These are phyloP conservation scores for Mycogone perniciosa DNA, from an alignment of 2,329 filamentous ascomycete species.

Conservation along the genomic window DNA sequence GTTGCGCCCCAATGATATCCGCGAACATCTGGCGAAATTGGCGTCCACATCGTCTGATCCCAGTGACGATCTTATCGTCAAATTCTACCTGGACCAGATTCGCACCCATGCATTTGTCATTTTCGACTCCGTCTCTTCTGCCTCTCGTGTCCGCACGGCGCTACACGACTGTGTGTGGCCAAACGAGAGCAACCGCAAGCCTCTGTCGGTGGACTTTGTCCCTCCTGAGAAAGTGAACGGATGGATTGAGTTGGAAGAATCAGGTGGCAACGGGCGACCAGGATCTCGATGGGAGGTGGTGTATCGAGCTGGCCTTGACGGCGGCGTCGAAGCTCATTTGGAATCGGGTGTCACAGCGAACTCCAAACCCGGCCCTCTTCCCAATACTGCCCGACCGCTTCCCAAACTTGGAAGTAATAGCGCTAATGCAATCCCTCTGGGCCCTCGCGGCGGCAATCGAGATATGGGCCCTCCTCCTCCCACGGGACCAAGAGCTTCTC, in stretches of 20 bases:
- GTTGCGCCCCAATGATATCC: slow-evolving; percentile 61
- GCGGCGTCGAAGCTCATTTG: slow-evolving; percentile 49
- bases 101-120: slow-evolving; percentile 80
- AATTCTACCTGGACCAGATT: slow-evolving; percentile 77
- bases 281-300: slow-evolving; percentile 62
- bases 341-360: slow-evolving; percentile 22
- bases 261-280: slow-evolving; percentile 36
- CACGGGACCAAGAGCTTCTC: slow-evolving; percentile 16
- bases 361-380: slow-evolving; percentile 13
- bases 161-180: slow-evolving; percentile 82
- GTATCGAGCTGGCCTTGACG: slow-evolving; percentile 55
- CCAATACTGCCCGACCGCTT: slow-evolving; percentile 12
- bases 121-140: slow-evolving; percentile 63
- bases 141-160: slow-evolving; percentile 66
- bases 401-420: slow-evolving; percentile 17
- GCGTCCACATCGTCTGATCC: slow-evolving; percentile 49
- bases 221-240: slow-evolving; percentile 64
- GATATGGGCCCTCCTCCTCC: slow-evolving; percentile 16
- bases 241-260: slow-evolving; percentile 68
- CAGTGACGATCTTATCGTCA: slow-evolving; percentile 47
- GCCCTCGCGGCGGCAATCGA: slow-evolving; percentile 23
- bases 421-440: slow-evolving; percentile 31
- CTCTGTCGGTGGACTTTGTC: slow-evolving; percentile 84
- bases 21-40: slow-evolving; percentile 61
- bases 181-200: slow-evolving; percentile 75